These are phyloP conservation scores for Pseudozyma pruni DNA, from an alignment of 1,284 basidiomycete genomes.

Conservation along the genomic window DNA sequence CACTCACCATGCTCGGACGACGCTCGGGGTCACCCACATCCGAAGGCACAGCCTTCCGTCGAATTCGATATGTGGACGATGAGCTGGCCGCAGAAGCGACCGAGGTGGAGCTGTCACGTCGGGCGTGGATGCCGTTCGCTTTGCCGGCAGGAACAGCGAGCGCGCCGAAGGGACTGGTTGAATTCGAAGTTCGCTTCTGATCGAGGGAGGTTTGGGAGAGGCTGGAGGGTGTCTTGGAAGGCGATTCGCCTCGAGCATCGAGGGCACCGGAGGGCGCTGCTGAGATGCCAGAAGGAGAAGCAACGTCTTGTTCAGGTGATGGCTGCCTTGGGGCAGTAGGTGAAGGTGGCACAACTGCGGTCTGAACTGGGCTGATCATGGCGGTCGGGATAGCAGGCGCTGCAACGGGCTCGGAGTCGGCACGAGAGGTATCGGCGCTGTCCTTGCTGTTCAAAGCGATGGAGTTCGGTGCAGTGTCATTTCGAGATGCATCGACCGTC, in stretches of 20 bases:
- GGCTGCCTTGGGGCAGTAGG: constrained; percentile 14
- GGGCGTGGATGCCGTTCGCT: constrained; percentile 3
- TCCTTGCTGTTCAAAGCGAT: no score
- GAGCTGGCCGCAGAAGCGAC: constrained; percentile 33
- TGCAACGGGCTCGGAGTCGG: constrained; percentile 1
- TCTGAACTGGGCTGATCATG: neutral
- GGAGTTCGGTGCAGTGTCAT: neutral
- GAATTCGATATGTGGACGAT: constrained; percentile 44
- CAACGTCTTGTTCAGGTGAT: neutral
- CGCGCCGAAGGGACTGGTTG: constrained; percentile 20
- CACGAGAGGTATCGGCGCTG: neutral
- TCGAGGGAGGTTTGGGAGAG: constrained; percentile 13
- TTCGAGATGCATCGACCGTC: neutral
- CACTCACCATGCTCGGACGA: constrained; percentile 12
- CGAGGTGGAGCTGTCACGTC: constrained; percentile 31
- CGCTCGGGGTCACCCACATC: constrained; percentile 24
- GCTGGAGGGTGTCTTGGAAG: neutral
- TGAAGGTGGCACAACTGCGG: constrained; percentile 25
- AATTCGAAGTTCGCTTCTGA: neutral
- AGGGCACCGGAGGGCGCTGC: constrained; percentile 12
- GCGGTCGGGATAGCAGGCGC: constrained; percentile 22
- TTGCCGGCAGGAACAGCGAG: constrained; percentile 18
- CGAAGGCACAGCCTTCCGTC: constrained; percentile 42
- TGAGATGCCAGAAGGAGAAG: constrained; percentile 24
- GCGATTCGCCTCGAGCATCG: neutral